Evolutionary conservation across 2,329 filamentous ascomycete genomes (phyloP), one percentile per base, ranked within the genome.

Genomic region (Ophiobolus disseminans): DNA sequence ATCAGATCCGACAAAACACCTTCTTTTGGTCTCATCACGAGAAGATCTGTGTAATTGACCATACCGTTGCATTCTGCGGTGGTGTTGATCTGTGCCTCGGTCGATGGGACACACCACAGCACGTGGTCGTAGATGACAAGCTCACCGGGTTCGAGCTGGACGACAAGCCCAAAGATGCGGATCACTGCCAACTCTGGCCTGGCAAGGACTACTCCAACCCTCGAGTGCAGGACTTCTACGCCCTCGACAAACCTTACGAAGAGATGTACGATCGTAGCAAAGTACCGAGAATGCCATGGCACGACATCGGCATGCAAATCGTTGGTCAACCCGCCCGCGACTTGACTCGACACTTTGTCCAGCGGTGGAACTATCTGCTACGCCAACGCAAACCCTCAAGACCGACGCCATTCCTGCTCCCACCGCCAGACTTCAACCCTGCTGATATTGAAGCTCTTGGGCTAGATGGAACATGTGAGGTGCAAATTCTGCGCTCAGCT

Each of bases 1-100:
- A 99, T 63, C 94, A 99, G 74, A 92, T 97, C 75, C 90, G 96
- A 67, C 96, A 99, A 76, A 97, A 97, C 65, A 96, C 96, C 36
- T 99, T 99, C 78, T 99, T 99, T 79, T 99, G 95, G 81, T 94
- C 94, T 1, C 94, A 99, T 69, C 94, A 99, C 74, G 94, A 99
- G 73, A 99, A 99, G 75, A 83, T 99, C n/a, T 93, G 91, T 66
- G 86, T 99, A 31, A 89, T 99, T 14, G 94, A 99, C 69, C 94
- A 97, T 67, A 94, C 93, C 44, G 86, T 97, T 40, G 94, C 93
- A 9, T 97, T 99, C 71, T 87, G 96, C 39, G 94, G 94, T 51
- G 94, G 94, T 26, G 90, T 99, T 54, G 94, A 99, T 77, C 80
- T 99, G 17, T 99, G 94, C 75, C 97, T 97, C 72, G 94, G 94